These are phyloP conservation scores for Berberis thunbergii DNA, from an alignment of 164 flowering plant species.

Conservation along the genomic window DNA sequence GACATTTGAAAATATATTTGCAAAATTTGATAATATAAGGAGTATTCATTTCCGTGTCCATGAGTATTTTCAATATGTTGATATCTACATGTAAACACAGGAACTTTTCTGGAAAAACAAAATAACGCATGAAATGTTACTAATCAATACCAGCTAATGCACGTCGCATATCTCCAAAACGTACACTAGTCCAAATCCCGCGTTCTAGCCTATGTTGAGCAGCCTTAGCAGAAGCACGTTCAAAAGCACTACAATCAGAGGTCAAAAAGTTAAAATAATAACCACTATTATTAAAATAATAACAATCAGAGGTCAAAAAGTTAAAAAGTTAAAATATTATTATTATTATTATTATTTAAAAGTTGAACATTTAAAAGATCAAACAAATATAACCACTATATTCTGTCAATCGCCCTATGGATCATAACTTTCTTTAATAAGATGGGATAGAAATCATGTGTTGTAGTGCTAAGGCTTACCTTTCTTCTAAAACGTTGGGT, in stretches of 20 bases:
- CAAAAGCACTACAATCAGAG: slow-evolving; percentile 39
- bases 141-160: slow-evolving; percentile 58
- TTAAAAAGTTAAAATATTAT: neutral
- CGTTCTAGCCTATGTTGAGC: slow-evolving; percentile 80
- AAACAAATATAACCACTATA: neutral
- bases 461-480: slow-evolving; percentile 21
- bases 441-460: neutral
- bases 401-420: too few relatives aligned
- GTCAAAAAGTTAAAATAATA: neutral
- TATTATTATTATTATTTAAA: neutral
- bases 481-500: slow-evolving; percentile 28
- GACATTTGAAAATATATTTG: too few relatives aligned
- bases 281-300: too few relatives aligned
- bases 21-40: too few relatives aligned
- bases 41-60: too few relatives aligned
- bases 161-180: slow-evolving; percentile 78
- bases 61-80: too few relatives aligned
- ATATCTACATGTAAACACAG: too few relatives aligned
- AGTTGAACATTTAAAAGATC: slow-evolving; percentile 2
- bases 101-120: too few relatives aligned
- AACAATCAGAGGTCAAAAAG: neutral
- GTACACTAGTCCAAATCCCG: slow-evolving; percentile 83
- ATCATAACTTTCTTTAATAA: too few relatives aligned
- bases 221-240: slow-evolving; percentile 83
- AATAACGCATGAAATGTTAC: neutral